Conservation (phyloP, 148 eudicot species). For the Persicaria maculosa region DNA sequence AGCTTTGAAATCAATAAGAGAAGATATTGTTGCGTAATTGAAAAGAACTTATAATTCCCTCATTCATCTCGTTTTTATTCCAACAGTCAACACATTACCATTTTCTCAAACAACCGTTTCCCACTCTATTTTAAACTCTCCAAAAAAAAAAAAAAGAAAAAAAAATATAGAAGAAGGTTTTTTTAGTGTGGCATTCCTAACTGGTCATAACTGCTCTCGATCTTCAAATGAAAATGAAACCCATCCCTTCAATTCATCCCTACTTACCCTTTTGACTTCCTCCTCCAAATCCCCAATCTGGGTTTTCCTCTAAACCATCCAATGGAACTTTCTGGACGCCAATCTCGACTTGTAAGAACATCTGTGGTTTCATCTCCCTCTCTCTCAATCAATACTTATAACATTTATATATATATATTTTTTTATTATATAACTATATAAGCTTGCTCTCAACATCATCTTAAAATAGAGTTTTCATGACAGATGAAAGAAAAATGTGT, state of each 20-base stretch:
- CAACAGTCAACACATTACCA: slow-evolving; percentile 1
- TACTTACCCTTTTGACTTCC: not conserved
- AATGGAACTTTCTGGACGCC: slow-evolving; percentile 1
- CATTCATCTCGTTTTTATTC: not conserved
- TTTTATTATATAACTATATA: too few relatives aligned
- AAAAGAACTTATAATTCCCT: not conserved
- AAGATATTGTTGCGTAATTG: not conserved
- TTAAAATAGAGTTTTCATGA: not conserved
- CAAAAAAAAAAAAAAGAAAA: not conserved
- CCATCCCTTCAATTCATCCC: not conserved
- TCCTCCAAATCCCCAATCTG: not conserved
- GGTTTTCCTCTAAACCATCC: not conserved
- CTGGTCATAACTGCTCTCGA: slow-evolving; percentile 11
- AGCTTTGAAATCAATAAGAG: too few relatives aligned
- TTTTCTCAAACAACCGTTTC: slow-evolving; percentile 1
- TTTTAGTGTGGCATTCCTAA: slow-evolving; percentile 13
- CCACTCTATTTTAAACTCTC: slow-evolving; percentile 5
- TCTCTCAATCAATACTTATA: not conserved
- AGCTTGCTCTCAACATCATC: not conserved
- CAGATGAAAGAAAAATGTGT: not conserved
- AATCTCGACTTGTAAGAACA: slow-evolving; percentile 5
- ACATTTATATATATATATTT: not conserved
- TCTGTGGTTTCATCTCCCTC: not conserved
- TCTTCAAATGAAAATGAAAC: not conserved
- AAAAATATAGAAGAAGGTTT: not conserved